Base-by-base conservation (phyloP, 2,329 filamentous ascomycete genomes). In the Colletotrichum sp. region DNA sequence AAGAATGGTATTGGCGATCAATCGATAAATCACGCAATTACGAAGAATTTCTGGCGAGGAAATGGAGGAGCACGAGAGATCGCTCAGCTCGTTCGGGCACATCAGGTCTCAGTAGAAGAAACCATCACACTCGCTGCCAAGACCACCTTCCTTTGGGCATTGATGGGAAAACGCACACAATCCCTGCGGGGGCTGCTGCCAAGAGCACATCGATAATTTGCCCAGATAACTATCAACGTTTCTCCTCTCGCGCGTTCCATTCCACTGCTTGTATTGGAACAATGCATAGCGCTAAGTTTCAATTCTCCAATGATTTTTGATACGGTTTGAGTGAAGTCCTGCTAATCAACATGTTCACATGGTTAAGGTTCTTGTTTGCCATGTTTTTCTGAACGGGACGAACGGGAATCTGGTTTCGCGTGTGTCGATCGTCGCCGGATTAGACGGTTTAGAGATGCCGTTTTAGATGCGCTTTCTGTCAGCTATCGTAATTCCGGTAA, bases 401-500 rank as follows among this genome's bases (percentile, higher is more conserved):
- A 59, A 59, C 55, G 24, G 21, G 21, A 28, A 26, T 59, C 13
- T 28, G 3, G 55, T 59, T 59, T 59, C 24, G 26, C 26, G 43
- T 21, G n/a, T 21, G 43, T 52, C 18, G 43, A 21, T 52, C 43
- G 26, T 59, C 55, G 0, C 1, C 55, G 16, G 0, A 59, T 59
- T 59, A 59, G 55, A 52, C 43, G 43, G 55, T 28, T 59, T 16
- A 59, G 24, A 28, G 21, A 5, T 26, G 55, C 15, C n/a, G 26
- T 26, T 59, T 28, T 4, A 28, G 24, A 28, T 59, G 18, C 43
- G 43, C n/a, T 52, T 52, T 52, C 43, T 52, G 43, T 52, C 43
- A 52, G 43, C 0, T 7, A 21, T 52, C n/a, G n/a, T 13, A 0
- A 21, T 21, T 52, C 10, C 43, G n/a, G 18, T 4, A 7, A 1